Evolutionary conservation across 164 flowering plant genomes (phyloP).

Genomic region (Stephania japonica): DNA sequence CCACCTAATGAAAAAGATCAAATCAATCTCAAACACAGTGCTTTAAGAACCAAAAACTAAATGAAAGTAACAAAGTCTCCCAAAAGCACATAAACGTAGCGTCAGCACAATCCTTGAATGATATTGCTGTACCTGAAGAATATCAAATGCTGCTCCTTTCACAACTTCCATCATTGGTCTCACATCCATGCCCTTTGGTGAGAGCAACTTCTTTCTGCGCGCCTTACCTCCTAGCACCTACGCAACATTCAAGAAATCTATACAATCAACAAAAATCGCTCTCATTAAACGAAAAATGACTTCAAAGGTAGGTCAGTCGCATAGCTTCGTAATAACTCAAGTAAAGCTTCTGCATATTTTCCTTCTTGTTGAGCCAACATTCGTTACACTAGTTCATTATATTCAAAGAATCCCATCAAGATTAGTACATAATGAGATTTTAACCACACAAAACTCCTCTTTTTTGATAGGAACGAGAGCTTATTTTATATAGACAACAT

Average conservation of each 20-base stretch:
- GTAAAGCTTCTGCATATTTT: too few species aligned
- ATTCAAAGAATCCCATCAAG: too few species aligned
- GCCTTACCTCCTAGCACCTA: conserved; percentile 90
- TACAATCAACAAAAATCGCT: not conserved
- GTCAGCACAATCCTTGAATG: not conserved
- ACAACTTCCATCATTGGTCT: conserved; percentile 99
- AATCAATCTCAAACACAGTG: not conserved
- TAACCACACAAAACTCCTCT: too few species aligned
- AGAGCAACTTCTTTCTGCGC: conserved; percentile 75
- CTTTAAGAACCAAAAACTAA: not conserved
- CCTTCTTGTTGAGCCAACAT: too few species aligned
- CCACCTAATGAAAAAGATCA: conserved; percentile 44
- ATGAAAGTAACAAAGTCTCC: not conserved
- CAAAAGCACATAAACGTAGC: not conserved
- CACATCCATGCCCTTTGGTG: conserved; percentile 92
- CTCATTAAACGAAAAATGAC: too few species aligned
- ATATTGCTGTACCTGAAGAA: conserved; percentile 55
- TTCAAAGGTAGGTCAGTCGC: too few species aligned
- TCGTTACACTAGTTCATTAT: too few species aligned
- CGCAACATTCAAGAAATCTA: not conserved
- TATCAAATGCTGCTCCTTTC: conserved; percentile 85
- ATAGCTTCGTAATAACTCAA: too few species aligned
- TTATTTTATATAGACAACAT: too few species aligned
- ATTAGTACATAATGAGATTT: too few species aligned
- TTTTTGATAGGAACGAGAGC: too few species aligned